Conservation (phyloP, 108 stramenopile genomes). For the Skeletonema tropicum region DNA sequence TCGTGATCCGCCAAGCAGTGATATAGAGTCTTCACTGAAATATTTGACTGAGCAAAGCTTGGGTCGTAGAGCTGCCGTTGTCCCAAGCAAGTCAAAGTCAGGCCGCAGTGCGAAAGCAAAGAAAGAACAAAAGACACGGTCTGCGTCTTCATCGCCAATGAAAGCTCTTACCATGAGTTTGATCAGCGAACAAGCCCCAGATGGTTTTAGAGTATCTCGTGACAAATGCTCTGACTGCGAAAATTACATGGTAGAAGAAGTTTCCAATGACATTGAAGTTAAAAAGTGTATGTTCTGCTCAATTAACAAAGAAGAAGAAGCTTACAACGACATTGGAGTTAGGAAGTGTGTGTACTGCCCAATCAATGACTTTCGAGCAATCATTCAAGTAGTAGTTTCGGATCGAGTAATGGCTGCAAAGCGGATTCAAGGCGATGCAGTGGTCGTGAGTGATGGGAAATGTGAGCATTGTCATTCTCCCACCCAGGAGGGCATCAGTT, state of each 20-base stretch:
- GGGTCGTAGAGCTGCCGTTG: not conserved
- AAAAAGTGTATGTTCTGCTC: too few species aligned
- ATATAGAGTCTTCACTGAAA: constrained; percentile 10
- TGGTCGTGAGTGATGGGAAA: constrained; percentile 10
- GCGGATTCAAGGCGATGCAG: constrained; percentile 5
- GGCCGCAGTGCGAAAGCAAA: not conserved
- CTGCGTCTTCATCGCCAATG: not conserved
- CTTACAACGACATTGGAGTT: not conserved
- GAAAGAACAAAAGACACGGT: not conserved
- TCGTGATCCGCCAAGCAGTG: not conserved
- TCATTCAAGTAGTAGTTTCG: constrained; percentile 15
- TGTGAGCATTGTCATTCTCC: constrained; percentile 31
- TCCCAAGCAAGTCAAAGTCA: not conserved
- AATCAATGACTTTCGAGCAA: constrained; percentile 22
- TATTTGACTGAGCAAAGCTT: constrained; percentile 18
- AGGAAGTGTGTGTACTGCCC: constrained; percentile 43
- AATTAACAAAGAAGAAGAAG: too few species aligned
- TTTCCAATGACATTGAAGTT: not conserved
- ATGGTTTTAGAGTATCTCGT: not conserved
- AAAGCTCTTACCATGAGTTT: not conserved
- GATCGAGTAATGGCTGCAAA: constrained; percentile 16
- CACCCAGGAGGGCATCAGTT: constrained; percentile 9
- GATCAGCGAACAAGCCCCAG: not conserved
- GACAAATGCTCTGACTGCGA: not conserved
- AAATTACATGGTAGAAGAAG: not conserved